A percentile compares a stretch with the other conserved stretches of the same genome.
Conservation (phyloP, 768 basidiomycete genomes). For the Coprinellus micaceus region DNA sequence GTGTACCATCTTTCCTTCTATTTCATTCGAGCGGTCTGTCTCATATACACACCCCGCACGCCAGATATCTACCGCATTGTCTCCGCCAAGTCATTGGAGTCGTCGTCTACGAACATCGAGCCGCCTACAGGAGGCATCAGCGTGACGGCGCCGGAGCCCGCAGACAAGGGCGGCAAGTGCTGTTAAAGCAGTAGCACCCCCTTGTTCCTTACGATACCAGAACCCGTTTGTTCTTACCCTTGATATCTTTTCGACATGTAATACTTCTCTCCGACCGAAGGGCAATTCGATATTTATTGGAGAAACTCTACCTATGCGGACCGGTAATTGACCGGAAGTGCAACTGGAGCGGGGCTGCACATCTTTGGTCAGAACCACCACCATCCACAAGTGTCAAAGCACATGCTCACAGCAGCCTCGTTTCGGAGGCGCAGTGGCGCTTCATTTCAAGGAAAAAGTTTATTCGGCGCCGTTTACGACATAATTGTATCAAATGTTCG, state of each 20-base stretch:
- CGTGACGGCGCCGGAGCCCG: constrained; percentile 63
- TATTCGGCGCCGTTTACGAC: too few relatives aligned
- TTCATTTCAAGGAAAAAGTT: too few relatives aligned
- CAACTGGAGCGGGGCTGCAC: not conserved
- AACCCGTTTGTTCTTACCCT: constrained; percentile 10
- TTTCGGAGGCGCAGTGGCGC: not conserved
- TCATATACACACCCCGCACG: not conserved
- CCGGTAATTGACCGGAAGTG: not conserved
- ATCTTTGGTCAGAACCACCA: constrained; percentile 1
- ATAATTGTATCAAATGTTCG: too few relatives aligned
- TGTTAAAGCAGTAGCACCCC: constrained; percentile 39
- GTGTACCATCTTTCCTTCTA: constrained; percentile 15
- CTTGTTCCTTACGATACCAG: constrained; percentile 13
- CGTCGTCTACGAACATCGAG: constrained; percentile 72
- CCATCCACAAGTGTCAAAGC: not conserved
- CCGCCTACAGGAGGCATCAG: constrained; percentile 82
- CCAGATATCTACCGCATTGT: constrained; percentile 97
- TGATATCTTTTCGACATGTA: constrained; percentile 17
- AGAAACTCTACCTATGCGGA: not conserved
- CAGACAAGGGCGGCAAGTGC: constrained; percentile 55
- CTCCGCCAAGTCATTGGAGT: constrained; percentile 92
- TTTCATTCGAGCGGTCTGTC: too few relatives aligned
- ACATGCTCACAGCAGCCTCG: not conserved
- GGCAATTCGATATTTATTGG: constrained; percentile 1
- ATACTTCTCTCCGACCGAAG: not conserved